Evolutionary conservation across 2,329 filamentous ascomycete genomes (phyloP), one percentile per base, ranked within the genome.

Genomic region (Seiridium cupressi): DNA sequence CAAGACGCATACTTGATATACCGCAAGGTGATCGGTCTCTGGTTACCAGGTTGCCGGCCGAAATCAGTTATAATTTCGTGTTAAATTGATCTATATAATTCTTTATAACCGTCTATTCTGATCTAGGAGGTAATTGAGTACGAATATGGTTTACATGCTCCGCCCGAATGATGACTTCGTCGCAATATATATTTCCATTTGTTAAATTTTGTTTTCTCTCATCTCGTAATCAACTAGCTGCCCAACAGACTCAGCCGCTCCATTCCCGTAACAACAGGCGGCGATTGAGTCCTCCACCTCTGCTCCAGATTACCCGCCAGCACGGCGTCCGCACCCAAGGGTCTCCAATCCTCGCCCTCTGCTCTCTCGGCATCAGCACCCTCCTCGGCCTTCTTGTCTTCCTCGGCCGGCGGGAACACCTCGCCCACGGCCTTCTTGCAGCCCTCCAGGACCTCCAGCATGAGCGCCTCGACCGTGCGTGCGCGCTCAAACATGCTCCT

Each of bases 401-500:
- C 66, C 7, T 48, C 44, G 3, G 64, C 65, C 48, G 2, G 60
- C 57, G 0, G 67, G 71, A 91, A 96, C 0, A 96, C 89, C 67
- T 96, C 90, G 8, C 76, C 79, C 13, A 93, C 80, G 48, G 89
- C 89, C 6, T 77, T 80, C 64, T 76, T 76, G 72, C 92, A 96
- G 63, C 86, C 83, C 49, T 85, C 87, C 8, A 92, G 77, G 0
- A 98, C 89, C 64, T 95, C 92, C 4, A 77, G 81, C 77, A 94
- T 86, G 34, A 91, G 83, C 7, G 79, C 82, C 74, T 95, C 90
- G 3, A 96, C 85, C 5, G 92, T 90, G 11, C 87, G 81, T 4
- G 93, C 95, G 55, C 93, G 84, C 79, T 98, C 95, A 49, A 91
- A 83, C 95, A 98, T 98, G 26, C 85, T 86, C 40, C 95, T 80